Evolutionary conservation across 148 eudicot species (phyloP).

Genomic region (Amaranthus hypochondriacus): DNA sequence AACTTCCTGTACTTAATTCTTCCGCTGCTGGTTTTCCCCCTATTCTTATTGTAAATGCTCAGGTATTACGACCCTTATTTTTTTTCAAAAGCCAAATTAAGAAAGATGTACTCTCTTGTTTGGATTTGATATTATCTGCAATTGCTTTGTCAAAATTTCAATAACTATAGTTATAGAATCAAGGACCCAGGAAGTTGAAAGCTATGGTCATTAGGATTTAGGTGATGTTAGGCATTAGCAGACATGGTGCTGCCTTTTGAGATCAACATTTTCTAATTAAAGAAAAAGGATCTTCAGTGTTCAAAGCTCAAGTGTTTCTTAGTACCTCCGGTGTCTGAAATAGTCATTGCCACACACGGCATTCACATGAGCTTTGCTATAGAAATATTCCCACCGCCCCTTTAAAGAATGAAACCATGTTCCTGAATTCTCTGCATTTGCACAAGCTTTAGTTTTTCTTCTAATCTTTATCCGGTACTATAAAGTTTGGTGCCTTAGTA

Average conservation of each 20-base stretch:
- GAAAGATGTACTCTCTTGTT: neutral
- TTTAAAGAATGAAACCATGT: too few relatives aligned
- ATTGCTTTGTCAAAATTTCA: neutral
- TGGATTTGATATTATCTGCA: neutral
- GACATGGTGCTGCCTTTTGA: neutral
- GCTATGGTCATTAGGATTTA: neutral
- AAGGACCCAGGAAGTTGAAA: neutral
- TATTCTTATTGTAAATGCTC: constrained; percentile 90
- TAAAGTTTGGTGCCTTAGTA: too few relatives aligned
- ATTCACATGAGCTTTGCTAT: too few relatives aligned
- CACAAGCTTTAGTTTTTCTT: neutral
- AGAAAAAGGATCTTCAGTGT: neutral
- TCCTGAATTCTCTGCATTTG: neutral
- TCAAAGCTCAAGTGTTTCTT: neutral
- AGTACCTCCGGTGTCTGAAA: neutral
- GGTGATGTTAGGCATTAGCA: too few relatives aligned
- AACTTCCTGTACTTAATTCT: constrained; percentile 58
- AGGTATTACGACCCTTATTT: constrained; percentile 40
- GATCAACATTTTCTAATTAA: neutral
- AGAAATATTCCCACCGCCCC: too few relatives aligned
- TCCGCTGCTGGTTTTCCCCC: constrained; percentile 64
- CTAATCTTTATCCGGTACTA: neutral
- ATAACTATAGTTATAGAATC: constrained; percentile 1
- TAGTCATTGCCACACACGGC: too few relatives aligned
- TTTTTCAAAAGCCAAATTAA: neutral